A percentile compares a stretch with the other conserved stretches of the same genome.
Conservation (phyloP, 108 stramenopile genomes). For the Fragilariopsis cylindrus region DNA sequence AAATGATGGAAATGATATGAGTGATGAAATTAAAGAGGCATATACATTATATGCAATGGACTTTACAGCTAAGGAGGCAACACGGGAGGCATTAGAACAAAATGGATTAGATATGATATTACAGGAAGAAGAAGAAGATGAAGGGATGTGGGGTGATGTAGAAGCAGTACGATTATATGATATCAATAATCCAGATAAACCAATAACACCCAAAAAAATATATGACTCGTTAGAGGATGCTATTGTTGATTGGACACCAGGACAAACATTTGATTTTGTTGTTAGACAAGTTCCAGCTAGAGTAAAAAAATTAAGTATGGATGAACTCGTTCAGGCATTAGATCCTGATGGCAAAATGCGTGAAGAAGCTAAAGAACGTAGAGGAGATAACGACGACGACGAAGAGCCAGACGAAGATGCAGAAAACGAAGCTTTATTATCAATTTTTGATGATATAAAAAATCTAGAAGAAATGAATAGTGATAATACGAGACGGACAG, state of each 20-base stretch:
- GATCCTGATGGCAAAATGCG: conserved; percentile 77
- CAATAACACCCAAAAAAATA: conserved; percentile 21
- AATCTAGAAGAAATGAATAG: conserved; percentile 54
- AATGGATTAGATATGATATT: conserved; percentile 70
- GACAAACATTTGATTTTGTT: conserved; percentile 78
- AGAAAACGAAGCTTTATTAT: conserved; percentile 43
- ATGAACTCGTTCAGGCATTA: conserved; percentile 60
- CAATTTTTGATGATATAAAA: conserved; percentile 39
- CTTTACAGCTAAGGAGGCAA: conserved; percentile 81
- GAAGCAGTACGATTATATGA: conserved; percentile 68
- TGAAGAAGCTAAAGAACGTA: conserved; percentile 51
- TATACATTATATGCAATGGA: conserved; percentile 78
- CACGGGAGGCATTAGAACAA: conserved; percentile 66
- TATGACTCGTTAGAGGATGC: conserved; percentile 70
- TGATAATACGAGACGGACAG: conserved; percentile 54
- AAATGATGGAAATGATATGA: conserved; percentile 37
- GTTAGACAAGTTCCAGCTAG: conserved; percentile 74
- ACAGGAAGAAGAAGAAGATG: conserved; percentile 61
- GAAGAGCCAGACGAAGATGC: conserved; percentile 54
- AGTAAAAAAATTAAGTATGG: conserved; percentile 55
- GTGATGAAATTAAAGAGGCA: conserved; percentile 44
- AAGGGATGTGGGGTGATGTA: conserved; percentile 76
- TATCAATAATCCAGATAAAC: conserved; percentile 28
- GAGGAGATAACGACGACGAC: conserved; percentile 23
- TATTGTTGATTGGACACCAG: conserved; percentile 69